Conservation (phyloP, 176 grass and related monocot species). For the Musa troglodytarum region DNA sequence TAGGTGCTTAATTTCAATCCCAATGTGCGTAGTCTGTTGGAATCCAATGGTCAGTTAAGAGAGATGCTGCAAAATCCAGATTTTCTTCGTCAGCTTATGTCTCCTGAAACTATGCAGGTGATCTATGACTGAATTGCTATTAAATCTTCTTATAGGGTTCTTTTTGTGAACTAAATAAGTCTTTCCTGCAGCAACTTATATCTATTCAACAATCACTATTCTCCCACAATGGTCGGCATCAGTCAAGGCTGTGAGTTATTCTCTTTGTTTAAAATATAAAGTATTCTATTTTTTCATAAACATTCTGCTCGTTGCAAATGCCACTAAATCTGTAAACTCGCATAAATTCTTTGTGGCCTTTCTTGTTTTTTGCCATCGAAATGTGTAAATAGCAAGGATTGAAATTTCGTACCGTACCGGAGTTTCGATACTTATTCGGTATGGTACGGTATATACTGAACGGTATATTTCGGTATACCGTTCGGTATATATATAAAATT, state of each 20-base stretch:
- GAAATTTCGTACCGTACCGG: too few species aligned
- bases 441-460: too few species aligned
- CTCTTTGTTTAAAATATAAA: neutral
- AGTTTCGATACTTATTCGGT: too few species aligned
- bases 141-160: neutral
- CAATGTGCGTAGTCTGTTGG: conserved; percentile 63
- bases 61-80: conserved; percentile 93
- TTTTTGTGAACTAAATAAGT: conserved; percentile 3
- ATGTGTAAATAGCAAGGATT: neutral
- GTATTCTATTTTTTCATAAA: neutral
- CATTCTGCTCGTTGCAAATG: neutral
- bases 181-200: conserved; percentile 60
- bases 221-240: conserved; percentile 52
- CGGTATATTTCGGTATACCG: too few species aligned
- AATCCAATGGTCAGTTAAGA: conserved; percentile 80
- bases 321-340: neutral
- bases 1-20: conserved; percentile 83
- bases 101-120: conserved; percentile 90
- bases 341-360: too few species aligned
- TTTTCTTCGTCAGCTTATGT: conserved; percentile 83
- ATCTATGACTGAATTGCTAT: neutral
- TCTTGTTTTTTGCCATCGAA: too few species aligned
- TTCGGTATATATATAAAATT: too few species aligned
- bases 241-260: conserved; percentile 64
- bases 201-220: conserved; percentile 67